Conservation (phyloP, 192 early-diverging fungal species). For the Irineochytrium annulatum region DNA sequence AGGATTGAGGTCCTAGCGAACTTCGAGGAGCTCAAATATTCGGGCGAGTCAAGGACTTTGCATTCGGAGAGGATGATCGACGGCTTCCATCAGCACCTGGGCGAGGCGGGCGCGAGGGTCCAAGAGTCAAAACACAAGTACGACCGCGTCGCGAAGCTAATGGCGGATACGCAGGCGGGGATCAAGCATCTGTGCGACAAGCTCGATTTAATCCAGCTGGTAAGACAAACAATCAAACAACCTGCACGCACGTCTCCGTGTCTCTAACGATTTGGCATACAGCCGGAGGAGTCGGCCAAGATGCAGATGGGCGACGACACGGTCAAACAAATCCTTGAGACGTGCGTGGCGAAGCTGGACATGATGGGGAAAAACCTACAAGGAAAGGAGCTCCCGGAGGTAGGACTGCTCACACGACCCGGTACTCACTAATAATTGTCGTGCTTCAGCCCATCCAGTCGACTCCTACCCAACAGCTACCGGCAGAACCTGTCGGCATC, state of each 20-base stretch:
- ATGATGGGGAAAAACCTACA: constrained; percentile 24
- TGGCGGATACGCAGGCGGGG: constrained; percentile 38
- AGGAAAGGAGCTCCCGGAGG: constrained; percentile 47
- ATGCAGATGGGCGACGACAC: constrained; percentile 22
- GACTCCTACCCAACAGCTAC: constrained; percentile 28
- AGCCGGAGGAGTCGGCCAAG: constrained; percentile 4
- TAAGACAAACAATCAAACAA: constrained; percentile 15
- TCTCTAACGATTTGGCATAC: background rate
- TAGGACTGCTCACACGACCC: constrained; percentile 6
- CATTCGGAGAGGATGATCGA: constrained; percentile 31
- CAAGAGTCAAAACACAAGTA: constrained; percentile 39
- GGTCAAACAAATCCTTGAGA: constrained; percentile 27
- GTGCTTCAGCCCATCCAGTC: constrained; percentile 12
- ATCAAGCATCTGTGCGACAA: constrained; percentile 49
- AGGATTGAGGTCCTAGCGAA: constrained; percentile 26
- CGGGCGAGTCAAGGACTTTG: constrained; percentile 34
- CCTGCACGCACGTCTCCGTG: background rate
- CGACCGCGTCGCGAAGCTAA: constrained; percentile 37
- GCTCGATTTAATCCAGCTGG: constrained; percentile 42
- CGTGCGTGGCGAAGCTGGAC: constrained; percentile 38
- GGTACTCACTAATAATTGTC: no score
- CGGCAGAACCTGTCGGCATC: constrained; percentile 37
- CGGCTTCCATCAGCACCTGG: constrained; percentile 42
- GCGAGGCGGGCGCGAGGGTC: constrained; percentile 21
- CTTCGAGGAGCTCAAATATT: constrained; percentile 42